Conservation (phyloP, 164 flowering plant species). For the Brasenia schreberi region DNA sequence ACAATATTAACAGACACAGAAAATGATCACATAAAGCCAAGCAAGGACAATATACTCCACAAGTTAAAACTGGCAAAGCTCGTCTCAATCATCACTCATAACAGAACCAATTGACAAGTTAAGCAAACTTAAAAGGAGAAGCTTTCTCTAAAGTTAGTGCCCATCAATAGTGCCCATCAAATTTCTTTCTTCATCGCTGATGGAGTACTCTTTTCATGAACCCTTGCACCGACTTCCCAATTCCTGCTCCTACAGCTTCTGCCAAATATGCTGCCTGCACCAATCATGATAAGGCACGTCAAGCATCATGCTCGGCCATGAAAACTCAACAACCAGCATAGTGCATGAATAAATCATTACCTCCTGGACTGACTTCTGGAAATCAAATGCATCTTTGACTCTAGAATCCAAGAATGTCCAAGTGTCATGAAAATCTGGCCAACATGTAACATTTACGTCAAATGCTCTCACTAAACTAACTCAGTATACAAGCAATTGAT, state of each 20-base stretch:
- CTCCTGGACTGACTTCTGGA: conserved; percentile 75
- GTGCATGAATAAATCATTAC: conserved; percentile 13
- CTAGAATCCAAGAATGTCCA: conserved; percentile 71
- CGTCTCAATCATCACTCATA: too few species aligned
- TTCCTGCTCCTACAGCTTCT: conserved; percentile 81
- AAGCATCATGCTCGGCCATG: background rate
- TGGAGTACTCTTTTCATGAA: conserved; percentile 32
- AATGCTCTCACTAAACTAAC: background rate
- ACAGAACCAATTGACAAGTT: background rate
- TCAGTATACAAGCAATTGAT: background rate
- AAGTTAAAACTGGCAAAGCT: too few species aligned
- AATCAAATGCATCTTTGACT: conserved; percentile 74
- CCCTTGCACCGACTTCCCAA: conserved; percentile 63
- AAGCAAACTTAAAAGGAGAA: background rate
- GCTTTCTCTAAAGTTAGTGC: background rate
- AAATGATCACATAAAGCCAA: too few species aligned
- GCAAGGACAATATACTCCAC: too few species aligned
- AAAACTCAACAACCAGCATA: background rate
- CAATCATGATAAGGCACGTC: background rate
- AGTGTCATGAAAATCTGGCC: conserved; percentile 63
- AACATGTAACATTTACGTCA: background rate
- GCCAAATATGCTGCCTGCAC: conserved; percentile 71
- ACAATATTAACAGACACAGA: too few species aligned
- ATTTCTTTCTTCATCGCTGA: conserved; percentile 10
- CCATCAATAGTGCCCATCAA: background rate